Conservation (phyloP, 768 basidiomycete genomes). For the Kwoniella dejecticola region DNA sequence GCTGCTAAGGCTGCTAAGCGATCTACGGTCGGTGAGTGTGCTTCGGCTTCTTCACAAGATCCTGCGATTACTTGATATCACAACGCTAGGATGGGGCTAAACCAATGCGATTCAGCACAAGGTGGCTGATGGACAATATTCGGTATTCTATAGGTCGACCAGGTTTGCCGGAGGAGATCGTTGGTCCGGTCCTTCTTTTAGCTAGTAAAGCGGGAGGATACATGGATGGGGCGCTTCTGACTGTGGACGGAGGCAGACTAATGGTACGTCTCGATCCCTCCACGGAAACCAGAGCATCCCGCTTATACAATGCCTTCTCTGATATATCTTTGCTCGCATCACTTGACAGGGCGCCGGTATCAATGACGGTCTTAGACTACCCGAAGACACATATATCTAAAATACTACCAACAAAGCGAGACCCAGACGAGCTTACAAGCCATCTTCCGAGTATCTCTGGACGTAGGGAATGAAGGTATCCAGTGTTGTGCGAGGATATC, state of each 20-base stretch:
- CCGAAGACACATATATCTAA: slow-evolving; percentile 30
- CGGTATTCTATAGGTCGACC: slow-evolving; percentile 48
- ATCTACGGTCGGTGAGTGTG: slow-evolving; percentile 26
- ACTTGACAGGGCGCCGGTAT: slow-evolving; percentile 24
- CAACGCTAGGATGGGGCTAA: too few species aligned
- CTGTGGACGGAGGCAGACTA: slow-evolving; percentile 46
- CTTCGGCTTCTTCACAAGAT: too few species aligned
- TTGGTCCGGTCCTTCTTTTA: slow-evolving; percentile 48
- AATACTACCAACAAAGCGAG: not conserved
- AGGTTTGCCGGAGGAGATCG: slow-evolving; percentile 52
- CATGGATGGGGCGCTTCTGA: slow-evolving; percentile 42
- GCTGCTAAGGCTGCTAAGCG: slow-evolving; percentile 29
- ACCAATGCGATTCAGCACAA: too few species aligned
- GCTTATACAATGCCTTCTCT: too few species aligned
- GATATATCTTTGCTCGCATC: too few species aligned
- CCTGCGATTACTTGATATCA: too few species aligned
- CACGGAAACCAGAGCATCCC: too few species aligned
- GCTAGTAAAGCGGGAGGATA: slow-evolving; percentile 42
- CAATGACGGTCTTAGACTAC: slow-evolving; percentile 32
- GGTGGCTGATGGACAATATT: too few species aligned
- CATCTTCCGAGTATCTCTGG: not conserved
- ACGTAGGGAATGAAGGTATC: not conserved
- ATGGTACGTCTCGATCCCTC: slow-evolving; percentile 28
- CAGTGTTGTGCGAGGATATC: too few species aligned
- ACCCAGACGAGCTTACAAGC: not conserved